phyloP scores from a whole-genome alignment of 352 stramenopile species.

The Phytopythium helicoides region DNA sequence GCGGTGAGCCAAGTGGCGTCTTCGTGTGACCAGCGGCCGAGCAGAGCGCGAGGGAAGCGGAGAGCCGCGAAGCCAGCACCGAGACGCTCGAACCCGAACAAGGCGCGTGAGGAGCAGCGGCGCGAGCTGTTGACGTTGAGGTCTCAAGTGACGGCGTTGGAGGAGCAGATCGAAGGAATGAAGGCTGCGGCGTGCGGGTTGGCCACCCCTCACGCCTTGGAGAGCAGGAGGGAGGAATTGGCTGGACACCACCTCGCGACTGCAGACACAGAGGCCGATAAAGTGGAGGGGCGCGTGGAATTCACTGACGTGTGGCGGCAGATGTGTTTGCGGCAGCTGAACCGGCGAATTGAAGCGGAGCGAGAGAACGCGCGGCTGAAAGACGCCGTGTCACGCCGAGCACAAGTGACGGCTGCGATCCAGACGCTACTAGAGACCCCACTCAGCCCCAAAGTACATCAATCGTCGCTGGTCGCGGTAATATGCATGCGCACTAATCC shows the following conservation, averaged over 20 bases:
- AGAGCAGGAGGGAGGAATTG: neutral
- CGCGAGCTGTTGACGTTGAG: neutral
- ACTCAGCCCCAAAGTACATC: too few species aligned
- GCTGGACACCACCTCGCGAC: neutral
- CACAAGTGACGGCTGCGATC: neutral
- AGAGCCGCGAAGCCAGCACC: neutral
- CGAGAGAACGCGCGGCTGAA: constrained; percentile 54
- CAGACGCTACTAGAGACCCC: neutral
- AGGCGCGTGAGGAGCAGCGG: constrained; percentile 3
- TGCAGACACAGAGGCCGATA: too few species aligned
- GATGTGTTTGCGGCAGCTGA: constrained; percentile 3
- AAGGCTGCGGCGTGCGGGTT: neutral
- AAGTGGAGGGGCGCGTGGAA: too few species aligned
- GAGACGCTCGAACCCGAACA: constrained; percentile 4
- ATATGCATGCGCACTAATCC: too few species aligned
- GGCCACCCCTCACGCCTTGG: neutral
- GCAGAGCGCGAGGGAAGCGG: neutral
- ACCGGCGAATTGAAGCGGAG: constrained; percentile 14
- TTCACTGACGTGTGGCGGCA: constrained; percentile 1
- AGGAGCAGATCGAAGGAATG: constrained; percentile 6
- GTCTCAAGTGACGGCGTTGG: neutral
- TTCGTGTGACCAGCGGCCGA: too few species aligned
- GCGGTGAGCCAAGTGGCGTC: neutral
- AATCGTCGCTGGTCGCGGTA: too few species aligned
- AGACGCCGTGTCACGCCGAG: constrained; percentile 31